A percentile compares a stretch with the other conserved stretches of the same genome.
Evolutionary conservation across 2,329 filamentous ascomycete genomes (phyloP).

Genomic region (Epichloe hybrida): DNA sequence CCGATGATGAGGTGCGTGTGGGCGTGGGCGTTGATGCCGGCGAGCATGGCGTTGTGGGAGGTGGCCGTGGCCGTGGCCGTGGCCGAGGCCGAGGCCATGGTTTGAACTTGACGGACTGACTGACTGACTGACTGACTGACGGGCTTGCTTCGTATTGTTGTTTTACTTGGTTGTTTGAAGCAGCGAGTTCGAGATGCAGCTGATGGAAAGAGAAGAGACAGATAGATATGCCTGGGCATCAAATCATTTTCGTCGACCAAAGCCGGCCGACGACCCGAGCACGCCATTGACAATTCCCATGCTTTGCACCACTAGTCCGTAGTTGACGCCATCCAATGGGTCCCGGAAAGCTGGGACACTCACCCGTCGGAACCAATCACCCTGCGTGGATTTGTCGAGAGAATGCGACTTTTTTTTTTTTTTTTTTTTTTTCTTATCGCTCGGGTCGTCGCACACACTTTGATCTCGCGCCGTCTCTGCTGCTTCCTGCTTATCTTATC

Average conservation of each 20-base stretch:
- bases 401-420: not conserved
- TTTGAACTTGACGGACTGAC: not conserved
- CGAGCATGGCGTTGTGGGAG: constrained; percentile 36
- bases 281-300: not conserved
- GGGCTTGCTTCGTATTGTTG: not conserved
- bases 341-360: not conserved
- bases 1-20: constrained; percentile 79
- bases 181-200: too few relatives aligned
- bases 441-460: too few relatives aligned
- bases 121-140: too few relatives aligned
- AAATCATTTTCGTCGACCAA: too few relatives aligned
- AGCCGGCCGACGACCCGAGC: constrained; percentile 1
- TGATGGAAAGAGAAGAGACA: too few relatives aligned
- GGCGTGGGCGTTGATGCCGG: constrained; percentile 53
- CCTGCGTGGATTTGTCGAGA: not conserved
- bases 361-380: constrained; percentile 9
- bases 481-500: not conserved
- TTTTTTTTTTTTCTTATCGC: not conserved
- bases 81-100: not conserved
- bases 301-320: too few relatives aligned
- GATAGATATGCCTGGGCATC: too few relatives aligned
- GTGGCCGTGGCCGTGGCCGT: constrained; percentile 21
- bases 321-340: constrained; percentile 21
- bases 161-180: too few relatives aligned
- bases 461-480: not conserved